These are phyloP conservation scores for Suillus weaverae DNA, from an alignment of 768 basidiomycete species.

Conservation along the genomic window DNA sequence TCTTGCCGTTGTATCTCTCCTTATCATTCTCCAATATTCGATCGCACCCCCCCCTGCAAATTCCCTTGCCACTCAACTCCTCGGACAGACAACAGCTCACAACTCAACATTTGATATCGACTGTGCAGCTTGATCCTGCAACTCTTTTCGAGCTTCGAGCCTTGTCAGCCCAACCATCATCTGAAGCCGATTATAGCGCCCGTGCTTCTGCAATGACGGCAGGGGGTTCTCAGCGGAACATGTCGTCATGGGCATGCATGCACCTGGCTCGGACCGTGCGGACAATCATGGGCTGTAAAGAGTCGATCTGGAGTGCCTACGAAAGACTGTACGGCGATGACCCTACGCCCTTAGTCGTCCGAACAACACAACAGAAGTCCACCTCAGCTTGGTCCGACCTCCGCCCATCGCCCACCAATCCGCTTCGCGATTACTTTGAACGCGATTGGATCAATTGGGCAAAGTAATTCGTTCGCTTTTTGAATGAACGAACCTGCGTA, in stretches of 20 bases:
- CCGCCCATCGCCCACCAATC: slow-evolving; percentile 25
- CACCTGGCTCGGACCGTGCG: slow-evolving; percentile 62
- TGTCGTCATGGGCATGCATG: slow-evolving; percentile 56
- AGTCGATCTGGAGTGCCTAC: slow-evolving; percentile 69
- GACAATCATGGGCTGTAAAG: slow-evolving; percentile 63
- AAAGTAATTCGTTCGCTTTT: slow-evolving; percentile 43
- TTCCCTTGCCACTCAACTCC: slow-evolving; percentile 59
- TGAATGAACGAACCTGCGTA: slow-evolving; percentile 1
- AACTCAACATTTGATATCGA: neutral
- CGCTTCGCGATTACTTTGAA: slow-evolving; percentile 62
- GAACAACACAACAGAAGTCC: slow-evolving; percentile 33
- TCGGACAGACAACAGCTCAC: slow-evolving; percentile 20
- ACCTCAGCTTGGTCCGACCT: slow-evolving; percentile 16
- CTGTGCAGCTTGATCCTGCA: slow-evolving; percentile 29
- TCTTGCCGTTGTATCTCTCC: slow-evolving; percentile 68
- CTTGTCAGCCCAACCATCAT: slow-evolving; percentile 20
- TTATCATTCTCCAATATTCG: slow-evolving; percentile 55
- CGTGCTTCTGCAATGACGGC: slow-evolving; percentile 11
- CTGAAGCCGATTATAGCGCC: slow-evolving; percentile 23
- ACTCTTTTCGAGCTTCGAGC: slow-evolving; percentile 33
- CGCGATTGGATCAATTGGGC: slow-evolving; percentile 69
- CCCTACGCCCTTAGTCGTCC: slow-evolving; percentile 37
- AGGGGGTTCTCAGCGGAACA: slow-evolving; percentile 27
- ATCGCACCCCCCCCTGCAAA: slow-evolving; percentile 46
- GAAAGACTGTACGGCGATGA: slow-evolving; percentile 44